Base-by-base conservation (phyloP, 208 protist genomes). In the Crithidia brevicula region DNA sequence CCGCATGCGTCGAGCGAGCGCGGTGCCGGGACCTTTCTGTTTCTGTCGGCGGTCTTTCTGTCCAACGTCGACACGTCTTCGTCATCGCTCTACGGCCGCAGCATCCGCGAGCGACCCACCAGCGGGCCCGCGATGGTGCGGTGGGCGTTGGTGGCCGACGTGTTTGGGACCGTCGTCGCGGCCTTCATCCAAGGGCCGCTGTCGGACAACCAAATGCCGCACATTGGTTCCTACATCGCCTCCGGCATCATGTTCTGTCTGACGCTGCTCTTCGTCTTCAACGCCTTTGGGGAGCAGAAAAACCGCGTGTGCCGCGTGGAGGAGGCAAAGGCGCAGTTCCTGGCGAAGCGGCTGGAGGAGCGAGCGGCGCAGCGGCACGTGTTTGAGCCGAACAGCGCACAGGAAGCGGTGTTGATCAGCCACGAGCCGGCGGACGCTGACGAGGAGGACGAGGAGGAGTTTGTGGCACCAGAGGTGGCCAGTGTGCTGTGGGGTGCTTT, bases 41-140 rank as follows among this genome's bases (percentile, higher is more conserved):
- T 88, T 54, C 28, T 88, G 25, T 73, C 70, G 22, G 56, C 49
- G 18, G 77, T 83, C 43, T 70, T 77, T 45, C 77, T 80, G 62
- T 69, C 76, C 16, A 85, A 82, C 58, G 68, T 91, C 11, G 85
- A 91, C 60, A 84, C 82, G 47, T 76, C 88, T 6, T 81, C 80
- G 4, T 64, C 85, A 20, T 82, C 82, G 13, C 67, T 83, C 52
- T 91, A 91, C 82, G 86, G 77, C 61, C 73, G 79, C 20, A 52
- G 82, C 30, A 81, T 91, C 33, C 79, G 77, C 28, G 47, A 56
- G 16, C 23, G 61, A 25, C 85, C 85, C 11, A 45, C 53, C 40
- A 50, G 64, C 15, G 82, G 82, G 13, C 67, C 77, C 9, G 49
- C 74, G 16, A 67, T 91, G 9, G 79, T 91, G 46, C 80, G 74